Conservation (phyloP, 2,329 filamentous ascomycete genomes). For the Aspergillus luchuensis region DNA sequence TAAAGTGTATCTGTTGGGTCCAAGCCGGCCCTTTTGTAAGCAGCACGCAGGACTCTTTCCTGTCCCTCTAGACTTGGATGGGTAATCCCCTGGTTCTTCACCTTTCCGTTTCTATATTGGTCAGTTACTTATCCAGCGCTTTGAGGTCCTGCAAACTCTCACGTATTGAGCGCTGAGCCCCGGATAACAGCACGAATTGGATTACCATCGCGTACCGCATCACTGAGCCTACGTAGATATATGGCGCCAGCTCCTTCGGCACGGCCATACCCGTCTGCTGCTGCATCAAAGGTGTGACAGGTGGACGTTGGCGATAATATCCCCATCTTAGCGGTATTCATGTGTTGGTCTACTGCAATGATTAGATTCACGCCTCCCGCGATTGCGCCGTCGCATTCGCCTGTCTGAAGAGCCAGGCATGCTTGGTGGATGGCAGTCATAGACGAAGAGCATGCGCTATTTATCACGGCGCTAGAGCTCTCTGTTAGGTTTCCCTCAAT, state of each 20-base stretch:
- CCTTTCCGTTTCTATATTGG: background rate
- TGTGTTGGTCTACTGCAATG: slow-evolving; percentile 29
- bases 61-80: background rate
- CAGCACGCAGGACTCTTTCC: background rate
- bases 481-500: no score
- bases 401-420: slow-evolving; percentile 26
- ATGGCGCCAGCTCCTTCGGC: slow-evolving; percentile 37
- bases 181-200: slow-evolving; percentile 39
- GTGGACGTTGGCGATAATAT: slow-evolving; percentile 35
- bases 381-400: slow-evolving; percentile 27
- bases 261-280: slow-evolving; percentile 34
- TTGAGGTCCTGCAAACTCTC: rapidly evolving
- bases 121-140: background rate
- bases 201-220: slow-evolving; percentile 30
- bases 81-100: background rate
- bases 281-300: slow-evolving; percentile 30
- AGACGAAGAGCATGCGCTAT: slow-evolving; percentile 41
- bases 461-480: slow-evolving; percentile 22
- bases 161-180: background rate
- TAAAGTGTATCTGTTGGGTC: background rate
- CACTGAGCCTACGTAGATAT: slow-evolving; percentile 27
- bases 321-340: slow-evolving; percentile 34
- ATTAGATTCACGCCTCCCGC: slow-evolving; percentile 40
- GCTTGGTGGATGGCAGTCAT: slow-evolving; percentile 32
- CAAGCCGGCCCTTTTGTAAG: background rate